Evolutionary conservation across 192 early-diverging fungal genomes (phyloP), one percentile per base, ranked within the genome.

Genomic region (Podochytrium sp.): DNA sequence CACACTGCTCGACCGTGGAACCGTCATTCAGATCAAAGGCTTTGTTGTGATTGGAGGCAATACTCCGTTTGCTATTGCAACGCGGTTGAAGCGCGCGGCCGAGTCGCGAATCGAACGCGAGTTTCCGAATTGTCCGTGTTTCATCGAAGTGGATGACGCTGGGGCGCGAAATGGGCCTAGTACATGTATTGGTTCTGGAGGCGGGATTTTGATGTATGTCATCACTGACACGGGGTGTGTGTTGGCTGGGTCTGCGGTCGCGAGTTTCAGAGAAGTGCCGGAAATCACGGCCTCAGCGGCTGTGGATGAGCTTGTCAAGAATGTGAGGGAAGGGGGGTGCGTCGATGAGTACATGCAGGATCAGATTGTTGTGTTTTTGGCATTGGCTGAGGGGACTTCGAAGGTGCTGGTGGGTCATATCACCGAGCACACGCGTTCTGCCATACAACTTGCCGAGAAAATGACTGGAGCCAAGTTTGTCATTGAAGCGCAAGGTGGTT

Each of bases 331-430:
- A 33, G 79, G 79, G 27, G 79, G 79, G 66, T 81, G 79, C 29
- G 76, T 78, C 20, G 79, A 80, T 12, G 79, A 80, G 62, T 80
- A 80, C 2, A 49, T 84, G 10, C 81, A 81, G 59, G 80, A 81
- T 81, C 80, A 83, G 68, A 38, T 81, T n/a, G 60, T 81, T 20
- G 72, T 81, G 18, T 81, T 81, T 47, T 78, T 79, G 81, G 78
- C 80, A 3, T 42, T 81, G 2, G 80, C 80, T 18, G 51, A 83
- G 37, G 81, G 80, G 6, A 57, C 41, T 37, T 81, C 80, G 10
- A 27, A 59, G 53, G 25, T 81, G 1, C 37, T 81, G 23, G 62
- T 78, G 18, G 79, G 79, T n/a, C 76, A 72, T 2, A 25, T 82
- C 32, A 81, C 59, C 23, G 37, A 58, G n/a, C 79, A 80, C 62